Percentiles rank a stretch among this genome's conserved stretches.
These are phyloP conservation scores for Globisporangium paroecandrum DNA, from an alignment of 352 stramenopile species.

Conservation along the genomic window DNA sequence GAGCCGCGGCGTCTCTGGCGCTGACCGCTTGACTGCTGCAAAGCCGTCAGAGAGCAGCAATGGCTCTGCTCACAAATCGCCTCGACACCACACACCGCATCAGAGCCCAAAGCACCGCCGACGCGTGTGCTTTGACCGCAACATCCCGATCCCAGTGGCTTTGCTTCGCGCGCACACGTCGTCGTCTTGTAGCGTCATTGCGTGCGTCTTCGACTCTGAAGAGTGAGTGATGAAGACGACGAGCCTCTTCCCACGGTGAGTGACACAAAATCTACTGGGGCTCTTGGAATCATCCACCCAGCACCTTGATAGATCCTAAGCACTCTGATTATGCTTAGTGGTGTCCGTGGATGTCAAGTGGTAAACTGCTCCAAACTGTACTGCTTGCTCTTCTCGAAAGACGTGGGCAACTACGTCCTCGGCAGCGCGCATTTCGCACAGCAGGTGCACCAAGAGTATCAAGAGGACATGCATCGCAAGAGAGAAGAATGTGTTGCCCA, in stretches of 20 bases:
- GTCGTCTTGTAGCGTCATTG: constrained; percentile 23
- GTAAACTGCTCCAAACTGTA: constrained; percentile 48
- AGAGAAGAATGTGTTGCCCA: background rate
- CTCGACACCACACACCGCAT: background rate
- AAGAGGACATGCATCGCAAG: constrained; percentile 16
- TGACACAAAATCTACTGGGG: background rate
- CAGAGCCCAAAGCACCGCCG: background rate
- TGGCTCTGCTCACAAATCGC: background rate
- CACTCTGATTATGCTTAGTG: background rate
- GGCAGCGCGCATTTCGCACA: constrained; percentile 34
- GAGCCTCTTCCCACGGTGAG: constrained; percentile 19
- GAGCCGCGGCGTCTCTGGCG: constrained; percentile 59
- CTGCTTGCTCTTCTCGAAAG: constrained; percentile 40
- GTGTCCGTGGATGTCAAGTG: constrained; percentile 21
- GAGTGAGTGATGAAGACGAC: constrained; percentile 21
- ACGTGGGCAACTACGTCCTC: constrained; percentile 31
- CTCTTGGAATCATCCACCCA: background rate
- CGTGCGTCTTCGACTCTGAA: constrained; percentile 31
- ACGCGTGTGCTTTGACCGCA: constrained; percentile 4
- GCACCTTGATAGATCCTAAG: background rate
- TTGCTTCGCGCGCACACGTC: constrained; percentile 22
- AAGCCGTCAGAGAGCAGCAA: background rate
- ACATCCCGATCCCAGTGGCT: constrained; percentile 6
- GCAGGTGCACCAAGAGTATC: constrained; percentile 17
- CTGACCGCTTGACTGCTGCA: constrained; percentile 35